These are phyloP conservation scores for Barnettozyma pratensis DNA, from an alignment of 805 yeast genomes.

Conservation along the genomic window DNA sequence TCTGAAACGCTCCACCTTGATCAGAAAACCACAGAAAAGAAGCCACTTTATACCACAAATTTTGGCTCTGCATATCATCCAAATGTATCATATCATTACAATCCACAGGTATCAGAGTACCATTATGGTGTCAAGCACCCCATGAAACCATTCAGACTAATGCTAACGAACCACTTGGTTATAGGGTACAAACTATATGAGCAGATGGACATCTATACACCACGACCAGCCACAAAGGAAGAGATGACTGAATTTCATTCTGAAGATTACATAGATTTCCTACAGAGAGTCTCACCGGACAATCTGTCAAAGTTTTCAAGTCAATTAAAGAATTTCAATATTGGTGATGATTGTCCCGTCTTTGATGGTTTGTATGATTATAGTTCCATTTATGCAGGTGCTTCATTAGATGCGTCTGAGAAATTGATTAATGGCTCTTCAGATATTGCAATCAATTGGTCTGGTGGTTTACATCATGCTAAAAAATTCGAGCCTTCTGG, in stretches of 20 bases:
- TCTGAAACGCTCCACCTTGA: constrained; percentile 35
- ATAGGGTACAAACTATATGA: constrained; percentile 96
- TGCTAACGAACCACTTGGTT: constrained; percentile 96
- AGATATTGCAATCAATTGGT: constrained; percentile 89
- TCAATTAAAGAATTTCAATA: constrained; percentile 88
- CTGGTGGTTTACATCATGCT: constrained; percentile 93
- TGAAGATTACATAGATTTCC: constrained; percentile 92
- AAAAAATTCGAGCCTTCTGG: constrained; percentile 88
- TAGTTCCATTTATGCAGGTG: constrained; percentile 80
- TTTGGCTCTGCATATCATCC: constrained; percentile 37
- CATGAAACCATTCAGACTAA: constrained; percentile 97
- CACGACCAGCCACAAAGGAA: constrained; percentile 95
- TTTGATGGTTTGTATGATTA: constrained; percentile 75
- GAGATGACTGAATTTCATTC: constrained; percentile 99
- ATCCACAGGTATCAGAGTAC: constrained; percentile 47
- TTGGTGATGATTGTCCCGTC: constrained; percentile 91
- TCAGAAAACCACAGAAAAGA: constrained; percentile 31
- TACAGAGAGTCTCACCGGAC: constrained; percentile 88
- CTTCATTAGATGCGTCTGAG: constrained; percentile 86
- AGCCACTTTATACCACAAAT: constrained; percentile 42
- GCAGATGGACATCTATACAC: constrained; percentile 89
- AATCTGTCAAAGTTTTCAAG: constrained; percentile 81
- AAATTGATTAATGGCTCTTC: constrained; percentile 76
- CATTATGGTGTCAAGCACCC: constrained; percentile 95
- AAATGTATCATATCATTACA: constrained; percentile 81